These are phyloP conservation scores for Babjeviella inositovora DNA, from an alignment of 805 yeast species.

Conservation along the genomic window DNA sequence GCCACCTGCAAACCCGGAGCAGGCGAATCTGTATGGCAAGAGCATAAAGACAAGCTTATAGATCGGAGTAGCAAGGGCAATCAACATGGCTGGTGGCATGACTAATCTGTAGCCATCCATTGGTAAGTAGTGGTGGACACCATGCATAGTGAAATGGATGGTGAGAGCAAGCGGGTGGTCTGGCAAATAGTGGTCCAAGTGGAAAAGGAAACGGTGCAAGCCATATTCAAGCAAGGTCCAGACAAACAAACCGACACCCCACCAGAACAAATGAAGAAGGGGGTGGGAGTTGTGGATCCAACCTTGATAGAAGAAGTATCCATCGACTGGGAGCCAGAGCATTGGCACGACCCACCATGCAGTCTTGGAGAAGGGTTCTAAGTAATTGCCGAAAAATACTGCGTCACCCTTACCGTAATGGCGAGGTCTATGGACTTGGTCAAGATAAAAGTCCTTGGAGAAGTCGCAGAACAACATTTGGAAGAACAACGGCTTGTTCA, in stretches of 20 bases:
- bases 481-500: constrained; percentile 62
- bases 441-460: constrained; percentile 79
- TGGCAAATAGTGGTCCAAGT: constrained; percentile 77
- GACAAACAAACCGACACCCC: constrained; percentile 67
- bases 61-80: constrained; percentile 63
- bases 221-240: constrained; percentile 90
- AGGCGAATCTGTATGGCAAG: constrained; percentile 72
- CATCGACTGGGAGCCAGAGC: constrained; percentile 75
- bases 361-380: constrained; percentile 83
- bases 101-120: constrained; percentile 91
- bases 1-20: constrained; percentile 93
- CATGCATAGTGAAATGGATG: constrained; percentile 82
- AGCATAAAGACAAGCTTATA: constrained; percentile 60
- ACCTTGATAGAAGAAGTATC: constrained; percentile 46
- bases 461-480: constrained; percentile 71
- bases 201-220: constrained; percentile 86
- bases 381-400: constrained; percentile 83
- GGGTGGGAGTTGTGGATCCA: constrained; percentile 28
- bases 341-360: constrained; percentile 90
- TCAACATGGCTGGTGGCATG: constrained; percentile 86
- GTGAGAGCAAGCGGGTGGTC: constrained; percentile 61
- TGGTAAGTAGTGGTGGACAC: constrained; percentile 93
- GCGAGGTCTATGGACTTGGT: constrained; percentile 95
- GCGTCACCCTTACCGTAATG: constrained; percentile 98
- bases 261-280: constrained; percentile 34